Evolutionary conservation across 352 stramenopile species (phyloP).

Genomic region (Hyaloperonospora brassicae): DNA sequence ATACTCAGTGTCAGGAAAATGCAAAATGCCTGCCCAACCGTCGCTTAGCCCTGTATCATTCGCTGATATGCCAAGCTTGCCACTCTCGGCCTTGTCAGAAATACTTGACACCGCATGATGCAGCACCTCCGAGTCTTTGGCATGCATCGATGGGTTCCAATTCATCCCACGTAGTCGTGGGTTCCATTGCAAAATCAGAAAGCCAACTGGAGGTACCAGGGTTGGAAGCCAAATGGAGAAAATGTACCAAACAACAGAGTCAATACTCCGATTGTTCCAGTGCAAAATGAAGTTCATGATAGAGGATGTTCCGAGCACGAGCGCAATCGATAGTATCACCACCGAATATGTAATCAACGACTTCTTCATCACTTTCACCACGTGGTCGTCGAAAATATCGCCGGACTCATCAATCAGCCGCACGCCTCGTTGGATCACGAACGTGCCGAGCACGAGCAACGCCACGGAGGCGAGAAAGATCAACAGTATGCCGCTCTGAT

Average conservation of each 20-base stretch:
- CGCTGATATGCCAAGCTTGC: constrained; percentile 19
- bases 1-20: constrained; percentile 71
- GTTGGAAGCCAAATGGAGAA: constrained; percentile 77
- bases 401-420: constrained; percentile 67
- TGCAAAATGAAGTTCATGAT: constrained; percentile 65
- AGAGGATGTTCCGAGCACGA: constrained; percentile 52
- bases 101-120: constrained; percentile 29
- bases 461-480: constrained; percentile 54
- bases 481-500: constrained; percentile 43
- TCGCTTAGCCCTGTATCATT: constrained; percentile 45
- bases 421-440: constrained; percentile 61
- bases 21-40: constrained; percentile 57
- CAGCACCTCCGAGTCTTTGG: constrained; percentile 36
- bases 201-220: constrained; percentile 61
- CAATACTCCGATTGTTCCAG: constrained; percentile 50
- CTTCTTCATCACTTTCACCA: constrained; percentile 66
- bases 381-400: constrained; percentile 63
- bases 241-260: constrained; percentile 71
- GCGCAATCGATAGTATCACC: constrained; percentile 65
- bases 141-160: constrained; percentile 48
- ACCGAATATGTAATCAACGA: constrained; percentile 71
- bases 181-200: constrained; percentile 83
- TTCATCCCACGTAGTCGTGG: constrained; percentile 65
- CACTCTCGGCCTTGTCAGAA: constrained; percentile 42
- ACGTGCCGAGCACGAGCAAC: constrained; percentile 57